Conservation (phyloP, 768 basidiomycete genomes). For the Agrocybe praecox region DNA sequence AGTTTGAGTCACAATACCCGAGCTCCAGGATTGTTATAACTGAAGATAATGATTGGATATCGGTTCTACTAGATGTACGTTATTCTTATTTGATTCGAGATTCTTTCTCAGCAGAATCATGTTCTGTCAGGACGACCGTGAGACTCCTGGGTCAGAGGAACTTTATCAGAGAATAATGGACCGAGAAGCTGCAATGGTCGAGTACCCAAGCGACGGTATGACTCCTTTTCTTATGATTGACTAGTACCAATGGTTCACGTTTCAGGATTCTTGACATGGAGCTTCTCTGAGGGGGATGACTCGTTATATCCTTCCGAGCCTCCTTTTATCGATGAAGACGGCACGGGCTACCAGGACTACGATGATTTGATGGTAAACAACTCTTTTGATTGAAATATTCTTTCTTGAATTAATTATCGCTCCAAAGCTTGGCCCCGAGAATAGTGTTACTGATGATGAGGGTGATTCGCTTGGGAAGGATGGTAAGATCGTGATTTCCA, state of each 20-base stretch:
- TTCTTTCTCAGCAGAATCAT: background rate
- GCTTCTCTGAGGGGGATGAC: background rate
- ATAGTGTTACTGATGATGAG: too few species aligned
- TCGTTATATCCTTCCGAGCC: too few species aligned
- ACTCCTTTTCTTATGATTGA: background rate
- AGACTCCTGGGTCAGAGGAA: background rate
- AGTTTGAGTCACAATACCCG: background rate
- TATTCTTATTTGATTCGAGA: background rate
- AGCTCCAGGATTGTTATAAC: background rate
- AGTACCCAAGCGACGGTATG: background rate
- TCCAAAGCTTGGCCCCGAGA: too few species aligned
- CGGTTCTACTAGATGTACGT: background rate
- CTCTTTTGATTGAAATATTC: too few species aligned
- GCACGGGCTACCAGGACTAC: too few species aligned
- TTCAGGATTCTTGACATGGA: background rate
- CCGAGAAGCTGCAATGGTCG: background rate
- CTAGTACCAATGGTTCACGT: background rate
- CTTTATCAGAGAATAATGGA: background rate
- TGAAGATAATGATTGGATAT: conserved; percentile 5
- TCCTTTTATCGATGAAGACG: too few species aligned
- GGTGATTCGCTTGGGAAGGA: too few species aligned
- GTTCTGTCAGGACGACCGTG: background rate
- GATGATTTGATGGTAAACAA: too few species aligned
- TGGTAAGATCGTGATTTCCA: too few species aligned
- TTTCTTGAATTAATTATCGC: too few species aligned